phyloP scores from a whole-genome alignment of 75 land plant genomes.

The Cupressus sempervirens region DNA sequence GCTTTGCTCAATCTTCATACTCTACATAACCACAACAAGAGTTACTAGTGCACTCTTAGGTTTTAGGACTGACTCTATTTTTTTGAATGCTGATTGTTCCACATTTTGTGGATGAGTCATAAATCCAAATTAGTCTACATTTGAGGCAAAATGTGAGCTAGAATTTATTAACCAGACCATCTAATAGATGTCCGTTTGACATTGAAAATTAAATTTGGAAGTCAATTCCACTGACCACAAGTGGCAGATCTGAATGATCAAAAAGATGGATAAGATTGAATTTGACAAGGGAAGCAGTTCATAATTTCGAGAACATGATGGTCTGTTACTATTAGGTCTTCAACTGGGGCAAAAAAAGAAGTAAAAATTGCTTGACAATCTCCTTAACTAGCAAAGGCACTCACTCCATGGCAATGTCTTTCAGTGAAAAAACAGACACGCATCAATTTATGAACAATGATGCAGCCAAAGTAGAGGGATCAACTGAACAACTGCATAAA shows the following conservation, averaged over 20 bases:
- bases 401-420: background rate
- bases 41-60: background rate
- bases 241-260: background rate
- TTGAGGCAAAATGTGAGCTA: background rate
- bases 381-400: background rate
- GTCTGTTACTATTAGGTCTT: background rate
- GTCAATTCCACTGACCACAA: background rate
- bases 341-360: background rate
- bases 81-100: background rate
- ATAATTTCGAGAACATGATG: background rate
- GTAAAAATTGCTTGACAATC: background rate
- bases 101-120: background rate
- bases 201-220: background rate
- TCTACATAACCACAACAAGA: background rate
- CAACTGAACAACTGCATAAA: too few relatives aligned
- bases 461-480: too few relatives aligned
- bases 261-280: background rate
- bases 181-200: background rate
- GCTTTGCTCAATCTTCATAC: background rate
- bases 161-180: background rate
- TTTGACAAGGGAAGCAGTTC: background rate
- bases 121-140: background rate
- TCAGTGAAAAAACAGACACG: background rate
- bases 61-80: background rate
- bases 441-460: background rate